Evolutionary conservation across 2,329 filamentous ascomycete genomes (phyloP), one percentile per base, ranked within the genome.

Genomic region (Curvularia lunata): DNA sequence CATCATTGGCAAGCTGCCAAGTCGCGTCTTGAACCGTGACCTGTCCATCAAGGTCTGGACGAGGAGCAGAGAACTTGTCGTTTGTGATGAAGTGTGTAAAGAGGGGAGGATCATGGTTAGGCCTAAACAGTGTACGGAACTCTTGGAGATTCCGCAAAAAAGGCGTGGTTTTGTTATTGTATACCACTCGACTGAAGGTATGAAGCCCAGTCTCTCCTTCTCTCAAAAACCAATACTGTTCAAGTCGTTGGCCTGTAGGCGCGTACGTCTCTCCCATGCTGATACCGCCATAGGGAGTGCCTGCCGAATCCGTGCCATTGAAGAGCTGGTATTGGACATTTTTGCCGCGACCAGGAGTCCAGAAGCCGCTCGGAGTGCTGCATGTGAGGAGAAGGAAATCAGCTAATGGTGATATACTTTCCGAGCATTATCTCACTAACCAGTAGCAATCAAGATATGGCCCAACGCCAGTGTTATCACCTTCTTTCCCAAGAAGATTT

Each of bases 181-280:
- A 89, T 0, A 81, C 79, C 9, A 87, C 72, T n/a, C 85, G 81
- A 56, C 81, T 84, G 71, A 88, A 88, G 0, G 81, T 83, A 65
- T 88, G 86, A 34, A 88, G 70, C 0, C 86, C 86, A 0, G 86
- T 88, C 69, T 89, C 86, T 1, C 83, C 83, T 43, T 87, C 85
- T 10, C 84, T 78, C 2, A 88, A 74, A 63, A 88, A 88, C 84
- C 85, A 88, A 70, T 88, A 88, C 66, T 88, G 86, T 65, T 88
- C 82, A 16, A 89, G 76, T 5, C 83, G 66, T 66, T 88, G 85
- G 2, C 85, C 85, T 0, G 85, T 87, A 0, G 80, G 76, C 0
- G 80, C 77, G 65, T 86, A 88, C 0, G 80, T 83, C 57, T 88
- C 85, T 46, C 82, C 83, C 80, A 88, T 83, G 41, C 83, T 78